A percentile compares a stretch with the other conserved stretches of the same genome.
Conservation (phyloP, 1,139 yeast species). For the Nadsonia commutata region DNA sequence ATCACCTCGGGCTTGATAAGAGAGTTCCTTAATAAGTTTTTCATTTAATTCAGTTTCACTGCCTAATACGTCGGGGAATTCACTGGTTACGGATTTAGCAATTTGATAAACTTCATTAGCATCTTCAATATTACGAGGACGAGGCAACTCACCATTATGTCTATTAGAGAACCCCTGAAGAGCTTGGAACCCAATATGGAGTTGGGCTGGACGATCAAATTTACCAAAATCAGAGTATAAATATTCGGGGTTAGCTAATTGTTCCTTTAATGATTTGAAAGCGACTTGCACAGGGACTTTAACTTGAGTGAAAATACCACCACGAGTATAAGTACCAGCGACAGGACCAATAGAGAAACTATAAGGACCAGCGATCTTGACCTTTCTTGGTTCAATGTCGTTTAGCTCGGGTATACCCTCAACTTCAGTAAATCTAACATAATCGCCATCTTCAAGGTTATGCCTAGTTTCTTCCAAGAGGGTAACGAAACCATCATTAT, state of each 20-base stretch:
- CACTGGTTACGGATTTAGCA: conserved; percentile 44
- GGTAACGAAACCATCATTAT: conserved; percentile 79
- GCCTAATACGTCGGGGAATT: conserved; percentile 44
- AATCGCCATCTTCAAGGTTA: conserved; percentile 85
- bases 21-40: conserved; percentile 50
- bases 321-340: conserved; percentile 53
- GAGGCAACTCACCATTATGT: conserved; percentile 55
- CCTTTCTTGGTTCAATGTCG: conserved; percentile 55
- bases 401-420: conserved; percentile 53
- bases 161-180: conserved; percentile 55
- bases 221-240: conserved; percentile 81
- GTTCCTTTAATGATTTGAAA: conserved; percentile 52
- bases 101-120: conserved; percentile 51
- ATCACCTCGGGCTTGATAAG: conserved; percentile 85
- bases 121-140: conserved; percentile 63
- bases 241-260: conserved; percentile 64
- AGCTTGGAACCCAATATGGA: conserved; percentile 87
- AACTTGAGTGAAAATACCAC: conserved; percentile 88
- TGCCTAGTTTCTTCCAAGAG: conserved; percentile 87
- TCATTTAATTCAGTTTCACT: conserved; percentile 44
- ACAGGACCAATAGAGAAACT: conserved; percentile 60
- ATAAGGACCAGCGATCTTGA: conserved; percentile 84
- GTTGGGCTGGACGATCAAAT: conserved; percentile 79
- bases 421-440: conserved; percentile 76
- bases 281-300: conserved; percentile 56